phyloP scores from a whole-genome alignment of 2,329 filamentous ascomycete species.

The Trichoderma harzianum region DNA sequence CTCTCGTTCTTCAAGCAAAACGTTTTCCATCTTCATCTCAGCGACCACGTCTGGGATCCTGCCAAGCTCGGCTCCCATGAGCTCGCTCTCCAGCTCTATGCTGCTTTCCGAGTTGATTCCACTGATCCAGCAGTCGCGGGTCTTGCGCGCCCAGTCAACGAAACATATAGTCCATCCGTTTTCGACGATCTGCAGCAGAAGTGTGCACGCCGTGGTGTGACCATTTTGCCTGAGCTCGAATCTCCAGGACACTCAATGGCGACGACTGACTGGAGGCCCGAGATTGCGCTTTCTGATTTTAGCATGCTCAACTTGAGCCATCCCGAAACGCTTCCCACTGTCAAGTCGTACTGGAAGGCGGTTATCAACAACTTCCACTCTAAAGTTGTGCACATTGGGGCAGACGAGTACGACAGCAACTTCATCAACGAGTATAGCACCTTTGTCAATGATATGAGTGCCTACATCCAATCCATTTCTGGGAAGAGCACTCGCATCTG shows the following conservation, averaged over 20 bases:
- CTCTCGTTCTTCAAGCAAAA: conserved; percentile 48
- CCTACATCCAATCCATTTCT: conserved; percentile 42
- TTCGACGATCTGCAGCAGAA: conserved; percentile 48
- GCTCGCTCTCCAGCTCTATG: conserved; percentile 44
- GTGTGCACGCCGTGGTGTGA: conserved; percentile 50
- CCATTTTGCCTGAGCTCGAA: conserved; percentile 54
- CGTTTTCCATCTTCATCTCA: conserved; percentile 48
- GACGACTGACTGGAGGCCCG: conserved; percentile 54
- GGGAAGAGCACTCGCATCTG: conserved; percentile 50
- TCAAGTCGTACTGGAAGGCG: conserved; percentile 50
- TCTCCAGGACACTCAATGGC: conserved; percentile 51
- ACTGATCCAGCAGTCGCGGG: conserved; percentile 25
- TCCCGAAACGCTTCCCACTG: conserved; percentile 49
- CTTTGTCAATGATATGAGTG: conserved; percentile 43
- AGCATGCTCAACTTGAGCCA: conserved; percentile 43
- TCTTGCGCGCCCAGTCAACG: conserved; percentile 44
- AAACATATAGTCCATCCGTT: conserved; percentile 30
- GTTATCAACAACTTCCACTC: conserved; percentile 54
- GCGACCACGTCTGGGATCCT: conserved; percentile 50
- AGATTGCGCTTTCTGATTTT: conserved; percentile 44
- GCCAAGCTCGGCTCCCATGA: conserved; percentile 45
- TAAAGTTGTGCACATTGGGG: conserved; percentile 54
- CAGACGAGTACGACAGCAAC: conserved; percentile 49
- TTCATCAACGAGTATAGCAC: conserved; percentile 48
- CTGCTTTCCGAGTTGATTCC: conserved; percentile 41